Evolutionary conservation across 441 rosid genomes (phyloP), one percentile per base, ranked within the genome.

Genomic region (Gossypium gossypioides): DNA sequence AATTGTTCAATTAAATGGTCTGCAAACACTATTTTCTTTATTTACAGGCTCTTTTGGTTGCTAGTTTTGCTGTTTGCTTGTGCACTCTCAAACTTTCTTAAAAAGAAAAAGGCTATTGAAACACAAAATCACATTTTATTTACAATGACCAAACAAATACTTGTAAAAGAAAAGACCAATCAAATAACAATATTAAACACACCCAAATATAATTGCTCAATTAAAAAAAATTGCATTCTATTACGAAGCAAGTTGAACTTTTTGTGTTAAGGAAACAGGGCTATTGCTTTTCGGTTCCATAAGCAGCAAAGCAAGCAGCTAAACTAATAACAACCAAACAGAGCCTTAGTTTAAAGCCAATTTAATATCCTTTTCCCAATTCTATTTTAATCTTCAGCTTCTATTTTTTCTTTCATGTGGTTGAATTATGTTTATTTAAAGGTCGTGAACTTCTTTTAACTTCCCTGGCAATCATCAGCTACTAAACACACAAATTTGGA

Each of bases 401-500:
- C 34, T n/a, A 22, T 69, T 44, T 21, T 9, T 6, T 40, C 3
- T 34, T 40, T 44, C 9, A 42, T 18, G 24, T 1, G 25, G 27
- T 16, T 42, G 7, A 6, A 34, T 69, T 12, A 57, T 40, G 66
- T 22, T 57, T 42, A 57, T 44, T 56, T n/a, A 6, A 3, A 40
- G 22, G 21, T 27, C 25, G 4, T 48, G 40, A 68, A 4, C n/a
- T 68, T 50, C 16, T 10, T 52, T 51, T 27, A 32, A 51, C 16
- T 52, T 18, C 72, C 58, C 25, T 48, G 57, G 0, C 46, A 29
- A 52, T 29, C 12, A 16, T 18, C 72, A 8, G 44, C 59, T 16
- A 68, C 27, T 68, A 68, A 68, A 68, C 29, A 16, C 52, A 59
- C 74, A 59, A 60, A 16, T 15, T 60, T 16, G 42, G 40, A 10